Evolutionary conservation across 257 asterid species (phyloP), one percentile per base, ranked within the genome.

Genomic region (Fraxinus anomala): DNA sequence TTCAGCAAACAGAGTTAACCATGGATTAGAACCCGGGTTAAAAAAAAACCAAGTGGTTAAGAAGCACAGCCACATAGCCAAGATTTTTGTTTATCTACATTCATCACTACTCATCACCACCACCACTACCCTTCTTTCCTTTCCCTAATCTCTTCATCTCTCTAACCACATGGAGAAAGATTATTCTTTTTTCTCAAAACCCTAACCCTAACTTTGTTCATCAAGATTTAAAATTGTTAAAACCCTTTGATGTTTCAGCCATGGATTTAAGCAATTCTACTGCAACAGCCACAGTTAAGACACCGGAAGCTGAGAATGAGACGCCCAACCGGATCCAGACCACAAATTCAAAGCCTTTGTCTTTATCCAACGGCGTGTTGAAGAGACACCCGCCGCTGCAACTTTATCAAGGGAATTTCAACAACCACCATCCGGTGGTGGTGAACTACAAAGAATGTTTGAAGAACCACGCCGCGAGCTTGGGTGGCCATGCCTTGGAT

Each of bases 401-500:
- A 7, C 85, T 72, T 82, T 91, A 82, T 81, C 87, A 82, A 76
- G 85, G 33, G 73, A 67, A 69, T 30, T 56, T 34, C 61, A 78
- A 59, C 84, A 24, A 16, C 86, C 88, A 84, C 86, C 91, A 83
- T 71, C 91, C 95, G 0, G 86, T 82, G 34, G 92, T 87, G 7
- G 92, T 93, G 7, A 80, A 87, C 47, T 93, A 96, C 92, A 92
- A 83, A 61, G 99, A 96, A 86, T 96, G 99, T 73, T 85, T 96
- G 59, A 92, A 93, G 67, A 96, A 96, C 80, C 99, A 95, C 81
- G 99, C 99, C 33, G 99, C 98, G 40, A 71, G 78, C 70, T 72
- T 95, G 19, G 99, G 98, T n/a, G 91, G 89, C 75, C 97, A 96
- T 83, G 98, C 98, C 73, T 87, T 96, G 59, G 99, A 96, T 83